Evolutionary conservation across 345 rosid species (phyloP).

Genomic region (Combretum micranthum): DNA sequence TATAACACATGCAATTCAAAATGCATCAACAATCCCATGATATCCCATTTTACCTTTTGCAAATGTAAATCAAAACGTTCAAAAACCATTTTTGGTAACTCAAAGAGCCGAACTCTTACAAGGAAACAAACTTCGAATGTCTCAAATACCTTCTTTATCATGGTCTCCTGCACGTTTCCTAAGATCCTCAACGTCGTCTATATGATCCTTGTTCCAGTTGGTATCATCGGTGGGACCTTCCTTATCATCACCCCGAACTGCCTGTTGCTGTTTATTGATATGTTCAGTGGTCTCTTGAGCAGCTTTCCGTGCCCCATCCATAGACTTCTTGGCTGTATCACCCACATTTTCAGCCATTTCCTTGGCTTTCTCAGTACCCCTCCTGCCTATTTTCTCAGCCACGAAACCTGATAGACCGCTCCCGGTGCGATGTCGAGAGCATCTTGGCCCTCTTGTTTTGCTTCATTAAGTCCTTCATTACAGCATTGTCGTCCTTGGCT

Average conservation of each 20-base stretch:
- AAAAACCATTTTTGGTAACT: too few species aligned
- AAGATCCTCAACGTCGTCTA: conserved; percentile 32
- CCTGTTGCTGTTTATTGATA: conserved; percentile 24
- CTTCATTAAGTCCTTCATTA: conserved; percentile 10
- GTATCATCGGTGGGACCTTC: conserved; percentile 13
- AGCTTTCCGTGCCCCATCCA: conserved; percentile 46
- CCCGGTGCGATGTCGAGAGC: conserved; percentile 10
- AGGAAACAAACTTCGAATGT: too few species aligned
- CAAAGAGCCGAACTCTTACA: too few species aligned
- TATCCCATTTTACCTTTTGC: too few species aligned
- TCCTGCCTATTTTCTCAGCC: conserved; percentile 33
- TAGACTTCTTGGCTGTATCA: conserved; percentile 24
- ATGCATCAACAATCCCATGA: too few species aligned
- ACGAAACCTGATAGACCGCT: conserved; percentile 11
- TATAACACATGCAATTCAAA: too few species aligned
- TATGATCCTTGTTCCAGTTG: conserved; percentile 27
- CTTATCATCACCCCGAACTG: conserved; percentile 5
- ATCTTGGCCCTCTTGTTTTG: conserved; percentile 20
- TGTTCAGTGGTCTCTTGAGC: conserved; percentile 28
- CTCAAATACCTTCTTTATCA: conserved; percentile 13
- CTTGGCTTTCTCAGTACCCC: conserved; percentile 37
- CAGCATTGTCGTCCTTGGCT: neutral
- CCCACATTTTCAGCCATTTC: conserved; percentile 30
- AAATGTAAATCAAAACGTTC: too few species aligned
- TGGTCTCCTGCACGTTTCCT: conserved; percentile 21